Conservation (phyloP, 2,329 filamentous ascomycete genomes). For the Thelonectria discophora region DNA sequence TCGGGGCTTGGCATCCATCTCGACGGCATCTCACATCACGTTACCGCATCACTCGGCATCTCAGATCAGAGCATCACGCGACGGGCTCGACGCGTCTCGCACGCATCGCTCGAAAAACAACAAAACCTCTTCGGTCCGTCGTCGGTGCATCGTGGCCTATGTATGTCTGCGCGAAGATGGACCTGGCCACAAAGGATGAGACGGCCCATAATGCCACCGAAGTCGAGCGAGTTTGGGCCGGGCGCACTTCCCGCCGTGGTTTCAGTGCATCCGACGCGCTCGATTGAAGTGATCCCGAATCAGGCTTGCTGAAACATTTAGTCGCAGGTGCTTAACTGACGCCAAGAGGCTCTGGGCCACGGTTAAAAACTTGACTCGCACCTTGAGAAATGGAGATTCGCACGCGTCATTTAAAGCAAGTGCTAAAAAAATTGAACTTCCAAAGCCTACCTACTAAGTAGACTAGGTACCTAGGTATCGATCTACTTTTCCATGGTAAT, state of each 20-base stretch:
- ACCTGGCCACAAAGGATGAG: not conserved
- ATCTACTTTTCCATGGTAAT: too few species aligned
- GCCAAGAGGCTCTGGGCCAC: too few species aligned
- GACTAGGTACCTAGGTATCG: too few species aligned
- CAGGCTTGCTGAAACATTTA: too few species aligned
- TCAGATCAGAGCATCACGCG: not conserved
- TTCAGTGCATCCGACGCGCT: not conserved
- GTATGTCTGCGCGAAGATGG: not conserved
- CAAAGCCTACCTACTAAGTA: too few species aligned
- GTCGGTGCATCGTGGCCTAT: not conserved
- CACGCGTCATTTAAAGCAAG: too few species aligned
- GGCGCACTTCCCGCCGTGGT: not conserved
- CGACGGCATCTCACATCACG: not conserved
- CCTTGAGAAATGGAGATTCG: too few species aligned
- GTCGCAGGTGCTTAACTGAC: too few species aligned
- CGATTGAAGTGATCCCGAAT: too few species aligned
- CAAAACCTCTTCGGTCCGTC: not conserved
- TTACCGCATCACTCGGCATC: not conserved
- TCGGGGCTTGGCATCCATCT: not conserved
- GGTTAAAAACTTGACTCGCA: too few species aligned
- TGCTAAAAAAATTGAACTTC: too few species aligned
- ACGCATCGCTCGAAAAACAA: not conserved
- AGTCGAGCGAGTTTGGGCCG: not conserved
- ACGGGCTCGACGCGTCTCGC: not conserved
- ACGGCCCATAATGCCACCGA: slow-evolving; percentile 3